A percentile compares a stretch with the other conserved stretches of the same genome.
These are phyloP conservation scores for Blastobotrys aristatus DNA, from an alignment of 1,139 yeast genomes.

Conservation along the genomic window DNA sequence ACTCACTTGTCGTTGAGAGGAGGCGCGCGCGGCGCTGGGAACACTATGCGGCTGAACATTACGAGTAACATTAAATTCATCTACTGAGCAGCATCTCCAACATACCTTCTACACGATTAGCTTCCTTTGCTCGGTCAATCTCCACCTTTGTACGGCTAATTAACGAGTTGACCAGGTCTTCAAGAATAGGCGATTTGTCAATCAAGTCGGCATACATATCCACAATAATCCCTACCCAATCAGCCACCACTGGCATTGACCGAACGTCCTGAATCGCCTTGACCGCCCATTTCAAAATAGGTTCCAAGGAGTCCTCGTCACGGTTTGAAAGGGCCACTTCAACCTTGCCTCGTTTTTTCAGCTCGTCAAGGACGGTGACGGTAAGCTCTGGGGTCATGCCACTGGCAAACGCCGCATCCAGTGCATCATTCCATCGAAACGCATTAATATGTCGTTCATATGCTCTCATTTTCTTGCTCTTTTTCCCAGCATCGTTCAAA, in stretches of 20 bases:
- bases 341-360: constrained; percentile 82
- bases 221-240: constrained; percentile 74
- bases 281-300: constrained; percentile 77
- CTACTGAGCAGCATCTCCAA: constrained; percentile 57
- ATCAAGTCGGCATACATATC: constrained; percentile 72
- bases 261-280: constrained; percentile 74
- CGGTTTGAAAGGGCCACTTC: constrained; percentile 71
- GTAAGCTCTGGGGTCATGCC: constrained; percentile 79
- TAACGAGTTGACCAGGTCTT: constrained; percentile 60
- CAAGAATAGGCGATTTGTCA: constrained; percentile 74
- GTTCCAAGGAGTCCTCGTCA: constrained; percentile 81
- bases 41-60: too few relatives aligned
- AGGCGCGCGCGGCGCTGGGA: too few relatives aligned
- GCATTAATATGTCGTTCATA: constrained; percentile 82
- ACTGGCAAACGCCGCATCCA: constrained; percentile 75
- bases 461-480: constrained; percentile 55
- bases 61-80: too few relatives aligned
- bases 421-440: constrained; percentile 89
- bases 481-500: constrained; percentile 43
- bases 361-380: constrained; percentile 73
- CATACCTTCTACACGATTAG: constrained; percentile 94
- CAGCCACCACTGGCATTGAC: constrained; percentile 68
- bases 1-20: too few relatives aligned
- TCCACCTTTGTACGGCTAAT: constrained; percentile 56
- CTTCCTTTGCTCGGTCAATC: constrained; percentile 76